Base-by-base conservation (phyloP, 2,329 filamentous ascomycete species). In the Penicillium sp. region DNA sequence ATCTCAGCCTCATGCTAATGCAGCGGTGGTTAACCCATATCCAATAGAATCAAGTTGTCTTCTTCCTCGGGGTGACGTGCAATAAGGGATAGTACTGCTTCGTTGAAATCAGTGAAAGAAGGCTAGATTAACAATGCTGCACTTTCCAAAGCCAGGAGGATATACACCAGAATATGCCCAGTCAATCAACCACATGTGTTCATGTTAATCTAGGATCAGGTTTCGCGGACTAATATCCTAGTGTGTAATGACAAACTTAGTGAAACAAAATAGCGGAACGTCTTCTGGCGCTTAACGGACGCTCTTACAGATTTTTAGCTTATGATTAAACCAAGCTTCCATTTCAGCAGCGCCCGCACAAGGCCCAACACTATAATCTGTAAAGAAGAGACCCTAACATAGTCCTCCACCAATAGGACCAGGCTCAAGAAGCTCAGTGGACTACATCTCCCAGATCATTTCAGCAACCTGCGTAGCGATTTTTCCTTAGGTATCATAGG, bases 291-390 rank as follows among this genome's bases (percentile, higher is more conserved):
- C 68, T 33, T 64, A 37, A 4, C 59, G 35, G 24, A 38, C 53
- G 4, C 28, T 55, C 35, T 68, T 66, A 40, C 62, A 65, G 57
- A 74, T 68, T 12, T 66, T 61, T 22, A 73, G 63, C 53, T 72
- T 74, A 59, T 72, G 70, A 42, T 74, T 53, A 22, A 53, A 53
- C 69, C 65, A 71, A 26, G 15, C 63, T 51, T 71, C 65, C 19
- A 70, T 37, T 60, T 70, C 62, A 47, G 60, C 26, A 44, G 30
- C 26, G 33, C 62, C 49, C 58, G 54, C 61, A 24, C 69, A 72
- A 26, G 68, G 69, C 22, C 69, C 62, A 30, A 65, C 70, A 45
- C 69, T 66, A 55, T 67, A 71, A 53, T 71, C 49, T 13, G 65
- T 70, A 47, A 73, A 70, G 59, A 70, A 69, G 1, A 40, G 57